Percentiles rank a stretch among this genome's conserved stretches.
These are phyloP conservation scores for Chytriomyces sp. DNA, from an alignment of 192 early-diverging fungal species.

Conservation along the genomic window DNA sequence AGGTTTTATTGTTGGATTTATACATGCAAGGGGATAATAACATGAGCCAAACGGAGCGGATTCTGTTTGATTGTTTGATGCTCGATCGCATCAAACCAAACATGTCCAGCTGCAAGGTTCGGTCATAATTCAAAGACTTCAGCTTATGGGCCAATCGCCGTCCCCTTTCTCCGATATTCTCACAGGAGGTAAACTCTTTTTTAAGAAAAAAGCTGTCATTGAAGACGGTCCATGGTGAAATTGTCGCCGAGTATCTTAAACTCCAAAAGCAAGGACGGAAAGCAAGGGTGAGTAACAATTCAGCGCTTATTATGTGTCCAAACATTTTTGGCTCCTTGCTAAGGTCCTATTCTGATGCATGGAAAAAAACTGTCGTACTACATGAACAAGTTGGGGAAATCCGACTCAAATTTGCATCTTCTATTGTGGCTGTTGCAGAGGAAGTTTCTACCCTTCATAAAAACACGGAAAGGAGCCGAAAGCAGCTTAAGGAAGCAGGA, in stretches of 20 bases:
- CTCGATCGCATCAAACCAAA: constrained; percentile 72
- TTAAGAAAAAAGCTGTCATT: constrained; percentile 82
- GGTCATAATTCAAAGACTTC: neutral
- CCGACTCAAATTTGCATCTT: constrained; percentile 72
- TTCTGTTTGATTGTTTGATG: too few relatives aligned
- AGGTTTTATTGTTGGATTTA: too few relatives aligned
- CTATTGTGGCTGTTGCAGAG: constrained; percentile 76
- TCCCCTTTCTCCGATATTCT: neutral
- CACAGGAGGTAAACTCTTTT: constrained; percentile 72
- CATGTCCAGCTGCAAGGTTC: constrained; percentile 68
- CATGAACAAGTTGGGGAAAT: constrained; percentile 85
- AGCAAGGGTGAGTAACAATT: constrained; percentile 47
- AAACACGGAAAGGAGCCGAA: constrained; percentile 77
- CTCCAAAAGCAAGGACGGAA: constrained; percentile 21
- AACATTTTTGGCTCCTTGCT: neutral
- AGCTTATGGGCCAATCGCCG: neutral
- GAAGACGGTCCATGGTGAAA: constrained; percentile 85
- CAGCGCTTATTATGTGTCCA: neutral
- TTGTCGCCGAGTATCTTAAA: constrained; percentile 55
- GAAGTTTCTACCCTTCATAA: constrained; percentile 72
- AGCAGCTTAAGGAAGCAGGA: constrained; percentile 85
- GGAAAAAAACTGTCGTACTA: constrained; percentile 73
- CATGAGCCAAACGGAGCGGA: too few relatives aligned
- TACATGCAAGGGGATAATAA: too few relatives aligned
- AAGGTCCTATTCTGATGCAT: constrained; percentile 77